phyloP scores from a whole-genome alignment of 176 grass and related monocot genomes.

The Metroxylon sagu region DNA sequence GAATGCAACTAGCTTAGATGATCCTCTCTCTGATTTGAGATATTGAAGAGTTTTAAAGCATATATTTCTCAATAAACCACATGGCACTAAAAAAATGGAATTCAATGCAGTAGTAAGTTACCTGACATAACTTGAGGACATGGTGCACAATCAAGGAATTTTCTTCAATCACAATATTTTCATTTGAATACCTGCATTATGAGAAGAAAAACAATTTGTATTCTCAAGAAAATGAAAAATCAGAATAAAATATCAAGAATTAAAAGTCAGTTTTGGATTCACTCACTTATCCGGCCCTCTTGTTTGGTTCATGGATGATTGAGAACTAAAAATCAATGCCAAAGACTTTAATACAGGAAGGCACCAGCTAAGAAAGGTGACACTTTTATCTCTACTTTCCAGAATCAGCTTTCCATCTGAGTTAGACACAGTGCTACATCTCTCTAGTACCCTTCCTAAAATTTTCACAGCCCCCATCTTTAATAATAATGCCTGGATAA shows the following conservation, averaged over 20 bases:
- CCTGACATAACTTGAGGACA: constrained; percentile 66
- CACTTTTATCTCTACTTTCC: constrained; percentile 28
- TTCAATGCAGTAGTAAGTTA: constrained; percentile 13
- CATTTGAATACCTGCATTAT: constrained; percentile 44
- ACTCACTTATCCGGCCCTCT: constrained; percentile 42
- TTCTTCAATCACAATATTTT: constrained; percentile 42
- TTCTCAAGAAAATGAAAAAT: constrained; percentile 17
- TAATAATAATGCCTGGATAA: constrained; percentile 56
- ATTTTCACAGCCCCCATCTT: constrained; percentile 54
- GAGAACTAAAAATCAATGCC: constrained; percentile 48
- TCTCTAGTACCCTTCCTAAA: constrained; percentile 53
- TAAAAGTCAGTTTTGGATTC: constrained; percentile 17
- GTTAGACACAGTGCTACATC: constrained; percentile 25
- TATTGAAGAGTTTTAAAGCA: no score
- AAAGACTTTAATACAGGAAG: constrained; percentile 68
- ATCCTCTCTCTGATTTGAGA: no score
- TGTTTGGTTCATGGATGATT: constrained; percentile 28
- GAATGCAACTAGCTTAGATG: no score
- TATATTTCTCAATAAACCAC: no score
- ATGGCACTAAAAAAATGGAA: background rate
- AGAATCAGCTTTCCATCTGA: constrained; percentile 30
- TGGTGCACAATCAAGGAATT: constrained; percentile 50
- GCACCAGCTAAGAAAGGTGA: constrained; percentile 43
- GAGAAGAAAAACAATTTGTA: constrained; percentile 4
- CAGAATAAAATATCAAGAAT: constrained; percentile 22